Evolutionary conservation across 257 asterid species (phyloP), one percentile per base, ranked within the genome.

Genomic region (Verbena officinalis): DNA sequence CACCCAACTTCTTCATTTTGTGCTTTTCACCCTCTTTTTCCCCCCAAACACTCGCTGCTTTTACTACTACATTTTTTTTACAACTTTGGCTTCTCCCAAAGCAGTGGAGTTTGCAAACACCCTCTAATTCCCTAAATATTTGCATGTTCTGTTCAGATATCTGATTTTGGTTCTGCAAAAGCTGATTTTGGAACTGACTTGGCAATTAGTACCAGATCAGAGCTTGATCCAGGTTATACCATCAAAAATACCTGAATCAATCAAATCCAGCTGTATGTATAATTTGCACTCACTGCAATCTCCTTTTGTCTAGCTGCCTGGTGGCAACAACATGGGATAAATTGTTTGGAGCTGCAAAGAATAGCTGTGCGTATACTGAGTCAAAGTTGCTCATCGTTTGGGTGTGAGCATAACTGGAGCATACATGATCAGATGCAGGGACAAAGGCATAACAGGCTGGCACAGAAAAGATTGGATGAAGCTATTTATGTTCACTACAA

Each of bases 311-410:
- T 64, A 90, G 97, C 97, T 79, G 92, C 96, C 65, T 90, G 97
- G 97, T 90, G 97, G 97, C 95, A 85, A 75, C 96, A 87, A 59
- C 97, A 90, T 63, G 97, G 97, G 62, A 86, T 87, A 70, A 87
- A 87, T 81, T 87, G 97, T 59, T 71, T 90, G 80, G 97, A 90
- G 91, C 84, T 90, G 66, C 96, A 87, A 75, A 67, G 86, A 38
- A 87, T 87, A 77, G 92, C 97, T 42, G 91, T 90, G 59, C 95
- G 96, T 34, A 90, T 90, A 70, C 78, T 90, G 48, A 90, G 97
- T 77, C 97, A 90, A 74, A 87, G 89, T 52, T 87, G 96, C 85
- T 90, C 97, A 34, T 80, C 97, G 50, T 81, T 82, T 75, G 93
- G 90, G 50, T 85, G 90, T 67, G 96, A 85, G 73, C 97, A 90